These are phyloP conservation scores for Candida verbasci DNA, from an alignment of 805 yeast species.

Conservation along the genomic window DNA sequence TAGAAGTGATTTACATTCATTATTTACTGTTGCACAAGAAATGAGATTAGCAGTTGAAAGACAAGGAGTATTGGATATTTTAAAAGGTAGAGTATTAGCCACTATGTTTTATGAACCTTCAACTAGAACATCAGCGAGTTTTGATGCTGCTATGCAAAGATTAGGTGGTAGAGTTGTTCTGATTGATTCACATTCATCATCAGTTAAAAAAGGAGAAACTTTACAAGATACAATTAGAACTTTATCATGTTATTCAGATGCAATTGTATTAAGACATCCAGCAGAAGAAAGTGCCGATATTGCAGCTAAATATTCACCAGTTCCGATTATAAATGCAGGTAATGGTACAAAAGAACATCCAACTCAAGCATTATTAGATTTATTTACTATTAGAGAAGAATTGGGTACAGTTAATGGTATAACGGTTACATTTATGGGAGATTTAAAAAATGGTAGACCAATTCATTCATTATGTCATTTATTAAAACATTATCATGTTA, in stretches of 20 bases:
- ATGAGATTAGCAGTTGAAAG: conserved; percentile 96
- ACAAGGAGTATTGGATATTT: conserved; percentile 86
- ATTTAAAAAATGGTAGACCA: conserved; percentile 95
- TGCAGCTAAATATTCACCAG: conserved; percentile 95
- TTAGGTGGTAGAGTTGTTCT: conserved; percentile 96
- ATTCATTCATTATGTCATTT: conserved; percentile 93
- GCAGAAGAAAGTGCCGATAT: conserved; percentile 84
- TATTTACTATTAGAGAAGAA: conserved; percentile 98
- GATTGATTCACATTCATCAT: conserved; percentile 80
- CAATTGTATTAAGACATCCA: conserved; percentile 96
- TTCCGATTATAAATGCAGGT: conserved; percentile 97
- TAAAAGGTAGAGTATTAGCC: conserved; percentile 86
- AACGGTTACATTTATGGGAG: conserved; percentile 98
- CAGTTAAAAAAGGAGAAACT: conserved; percentile 97
- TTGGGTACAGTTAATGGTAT: conserved; percentile 97
- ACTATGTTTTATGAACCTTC: conserved; percentile 98
- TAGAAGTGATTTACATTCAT: conserved; percentile 84
- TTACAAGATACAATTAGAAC: conserved; percentile 95
- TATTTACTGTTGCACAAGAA: conserved; percentile 97
- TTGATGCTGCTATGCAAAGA: conserved; percentile 99
- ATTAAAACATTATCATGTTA: conserved; percentile 87
- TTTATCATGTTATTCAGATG: conserved; percentile 93
- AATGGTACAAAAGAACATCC: conserved; percentile 98
- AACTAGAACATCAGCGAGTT: conserved; percentile 93
- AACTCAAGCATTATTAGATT: conserved; percentile 94